Percentiles rank a stretch among this genome's conserved stretches.
Evolutionary conservation across 2,329 filamentous ascomycete species (phyloP).

Genomic region (Westerdykella ornata): DNA sequence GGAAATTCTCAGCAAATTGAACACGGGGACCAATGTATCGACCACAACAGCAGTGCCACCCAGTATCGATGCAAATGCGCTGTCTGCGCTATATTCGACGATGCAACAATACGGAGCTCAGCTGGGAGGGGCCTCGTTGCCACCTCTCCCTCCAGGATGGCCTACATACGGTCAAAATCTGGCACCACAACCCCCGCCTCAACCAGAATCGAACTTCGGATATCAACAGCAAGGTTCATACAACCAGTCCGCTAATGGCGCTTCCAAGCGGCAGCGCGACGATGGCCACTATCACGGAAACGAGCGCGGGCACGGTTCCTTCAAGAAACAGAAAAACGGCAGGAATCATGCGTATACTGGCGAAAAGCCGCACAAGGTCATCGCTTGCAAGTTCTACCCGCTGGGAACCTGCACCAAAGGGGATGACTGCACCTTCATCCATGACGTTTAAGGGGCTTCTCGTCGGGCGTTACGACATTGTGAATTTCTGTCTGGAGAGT

Average conservation of each 20-base stretch:
- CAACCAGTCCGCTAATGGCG: conserved; percentile 24
- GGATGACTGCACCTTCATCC: conserved; percentile 66
- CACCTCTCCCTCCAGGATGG: conserved; percentile 19
- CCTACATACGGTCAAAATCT: conserved; percentile 9
- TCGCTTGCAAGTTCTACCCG: conserved; percentile 61
- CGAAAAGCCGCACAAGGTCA: conserved; percentile 33
- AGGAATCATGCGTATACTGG: conserved; percentile 53
- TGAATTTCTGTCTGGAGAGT: no score
- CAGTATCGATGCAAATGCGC: conserved; percentile 1
- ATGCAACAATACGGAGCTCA: conserved; percentile 2
- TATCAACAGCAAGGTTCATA: conserved; percentile 3
- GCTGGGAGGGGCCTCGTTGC: conserved; percentile 5
- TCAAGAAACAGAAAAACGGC: conserved; percentile 12
- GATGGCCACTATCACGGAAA: conserved; percentile 17
- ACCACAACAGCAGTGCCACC: background rate
- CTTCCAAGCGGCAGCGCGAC: conserved; percentile 34
- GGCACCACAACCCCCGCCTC: conserved; percentile 5
- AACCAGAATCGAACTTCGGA: background rate
- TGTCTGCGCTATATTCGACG: conserved; percentile 1
- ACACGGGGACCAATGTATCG: no score
- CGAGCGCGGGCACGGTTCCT: conserved; percentile 13
- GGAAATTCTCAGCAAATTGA: conserved; percentile 18
- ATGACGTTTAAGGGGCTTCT: conserved; percentile 41
- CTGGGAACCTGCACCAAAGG: conserved; percentile 67
- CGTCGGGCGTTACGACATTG: no score